These are phyloP conservation scores for Yamadazyma ubonensis DNA, from an alignment of 805 yeast species.

Conservation along the genomic window DNA sequence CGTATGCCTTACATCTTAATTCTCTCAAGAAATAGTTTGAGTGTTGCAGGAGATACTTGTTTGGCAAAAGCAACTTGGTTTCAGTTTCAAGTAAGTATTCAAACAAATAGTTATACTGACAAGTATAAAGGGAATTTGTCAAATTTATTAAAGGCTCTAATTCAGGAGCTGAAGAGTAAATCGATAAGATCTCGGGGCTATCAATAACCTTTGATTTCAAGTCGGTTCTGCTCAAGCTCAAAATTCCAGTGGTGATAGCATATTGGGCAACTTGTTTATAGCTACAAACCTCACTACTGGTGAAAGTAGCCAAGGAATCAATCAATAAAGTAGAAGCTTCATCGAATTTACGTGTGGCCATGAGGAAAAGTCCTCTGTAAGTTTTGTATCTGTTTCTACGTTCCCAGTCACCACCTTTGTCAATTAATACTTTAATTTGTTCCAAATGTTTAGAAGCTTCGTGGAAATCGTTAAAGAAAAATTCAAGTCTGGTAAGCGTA, in stretches of 20 bases:
- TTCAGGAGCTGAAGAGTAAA: conserved; percentile 66
- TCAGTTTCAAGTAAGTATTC: conserved; percentile 73
- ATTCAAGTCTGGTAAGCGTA: conserved; percentile 83
- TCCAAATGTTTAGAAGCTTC: conserved; percentile 72
- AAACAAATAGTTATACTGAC: conserved; percentile 82
- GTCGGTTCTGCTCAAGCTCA: conserved; percentile 78
- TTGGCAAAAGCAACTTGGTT: conserved; percentile 62
- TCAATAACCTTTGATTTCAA: conserved; percentile 83
- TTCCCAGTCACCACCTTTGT: conserved; percentile 99
- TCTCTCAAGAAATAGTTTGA: conserved; percentile 85
- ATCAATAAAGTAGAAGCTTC: conserved; percentile 84
- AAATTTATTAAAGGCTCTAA: conserved; percentile 79
- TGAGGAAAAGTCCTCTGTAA: conserved; percentile 76
- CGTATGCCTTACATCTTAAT: conserved; percentile 91
- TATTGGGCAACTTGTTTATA: conserved; percentile 89
- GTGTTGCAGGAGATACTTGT: conserved; percentile 70
- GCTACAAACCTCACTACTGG: conserved; percentile 84
- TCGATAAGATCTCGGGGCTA: conserved; percentile 87
- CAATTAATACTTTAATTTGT: conserved; percentile 71
- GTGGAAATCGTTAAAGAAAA: conserved; percentile 76
- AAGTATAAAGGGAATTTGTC: conserved; percentile 82
- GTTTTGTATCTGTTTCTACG: conserved; percentile 93
- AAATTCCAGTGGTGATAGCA: conserved; percentile 84
- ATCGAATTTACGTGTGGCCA: conserved; percentile 82
- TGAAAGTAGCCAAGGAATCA: conserved; percentile 92